Percentiles rank a stretch among this genome's conserved stretches.
phyloP scores from a whole-genome alignment of 371 early-diverging fungal genomes.

The Mucor saturninus region DNA sequence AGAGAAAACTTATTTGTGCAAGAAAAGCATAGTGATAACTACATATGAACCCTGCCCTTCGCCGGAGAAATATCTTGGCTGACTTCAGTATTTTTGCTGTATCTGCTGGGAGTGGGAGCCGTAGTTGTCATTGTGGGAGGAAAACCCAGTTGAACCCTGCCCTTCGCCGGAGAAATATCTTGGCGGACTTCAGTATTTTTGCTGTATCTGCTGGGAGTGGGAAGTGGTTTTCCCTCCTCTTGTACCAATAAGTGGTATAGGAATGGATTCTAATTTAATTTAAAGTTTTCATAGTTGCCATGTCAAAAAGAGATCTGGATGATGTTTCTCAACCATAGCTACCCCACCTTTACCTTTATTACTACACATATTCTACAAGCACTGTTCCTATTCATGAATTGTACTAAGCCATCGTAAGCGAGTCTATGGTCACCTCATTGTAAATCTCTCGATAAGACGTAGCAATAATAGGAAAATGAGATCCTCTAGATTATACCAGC shows the following conservation, averaged over 20 bases:
- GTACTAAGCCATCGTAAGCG: conserved; percentile 16
- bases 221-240: conserved; percentile 18
- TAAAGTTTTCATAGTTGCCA: conserved; percentile 21
- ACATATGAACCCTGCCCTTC: conserved; percentile 29
- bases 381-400: conserved; percentile 7
- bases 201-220: conserved; percentile 25
- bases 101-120: conserved; percentile 4
- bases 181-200: conserved; percentile 19
- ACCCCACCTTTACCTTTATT: conserved; percentile 8
- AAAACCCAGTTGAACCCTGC: conserved; percentile 18
- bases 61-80: conserved; percentile 23
- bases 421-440: conserved; percentile 16
- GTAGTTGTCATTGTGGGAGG: too few relatives aligned
- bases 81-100: conserved; percentile 21
- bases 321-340: conserved; percentile 13
- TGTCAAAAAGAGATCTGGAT: conserved; percentile 20
- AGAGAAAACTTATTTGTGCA: conserved; percentile 17
- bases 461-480: conserved; percentile 9
- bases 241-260: conserved; percentile 20
- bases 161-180: conserved; percentile 25
- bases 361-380: conserved; percentile 7
- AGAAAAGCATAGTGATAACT: conserved; percentile 25
- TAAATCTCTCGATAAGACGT: conserved; percentile 7
- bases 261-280: conserved; percentile 22
- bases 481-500: conserved; percentile 7